phyloP scores from a whole-genome alignment of 257 asterid genomes.

The Solanum ossicruentum region DNA sequence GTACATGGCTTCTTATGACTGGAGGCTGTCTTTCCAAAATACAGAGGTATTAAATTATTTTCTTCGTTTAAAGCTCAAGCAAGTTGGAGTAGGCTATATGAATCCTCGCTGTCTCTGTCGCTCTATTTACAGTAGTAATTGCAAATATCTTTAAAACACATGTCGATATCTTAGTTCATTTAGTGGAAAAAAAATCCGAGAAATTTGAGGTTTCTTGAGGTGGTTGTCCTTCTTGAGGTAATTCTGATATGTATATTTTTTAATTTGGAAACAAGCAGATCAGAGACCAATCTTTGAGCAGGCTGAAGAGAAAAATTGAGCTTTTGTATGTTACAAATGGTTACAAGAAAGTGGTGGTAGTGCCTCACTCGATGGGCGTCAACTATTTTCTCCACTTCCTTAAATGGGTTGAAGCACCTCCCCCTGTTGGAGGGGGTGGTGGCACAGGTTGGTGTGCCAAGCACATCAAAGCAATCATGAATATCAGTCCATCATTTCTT shows the following conservation, averaged over 20 bases:
- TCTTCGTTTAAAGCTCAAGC: neutral
- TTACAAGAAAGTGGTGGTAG: constrained; percentile 68
- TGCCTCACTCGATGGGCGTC: constrained; percentile 96
- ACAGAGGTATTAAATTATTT: constrained; percentile 35
- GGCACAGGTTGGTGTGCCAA: constrained; percentile 78
- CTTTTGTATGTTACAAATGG: constrained; percentile 65
- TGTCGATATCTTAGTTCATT: neutral
- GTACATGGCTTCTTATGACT: constrained; percentile 94
- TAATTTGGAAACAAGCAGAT: constrained; percentile 23
- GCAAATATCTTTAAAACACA: neutral
- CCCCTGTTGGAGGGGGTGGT: constrained; percentile 82
- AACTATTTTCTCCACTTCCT: constrained; percentile 80
- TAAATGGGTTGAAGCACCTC: constrained; percentile 82
- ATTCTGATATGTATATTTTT: neutral
- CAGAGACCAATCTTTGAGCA: constrained; percentile 74
- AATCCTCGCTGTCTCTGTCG: neutral
- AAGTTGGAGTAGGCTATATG: neutral
- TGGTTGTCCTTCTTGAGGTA: neutral
- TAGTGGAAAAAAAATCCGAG: neutral
- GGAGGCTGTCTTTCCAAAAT: constrained; percentile 88
- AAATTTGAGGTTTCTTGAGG: neutral
- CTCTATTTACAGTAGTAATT: neutral
- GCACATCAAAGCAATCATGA: constrained; percentile 75
- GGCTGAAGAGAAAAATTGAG: constrained; percentile 91
- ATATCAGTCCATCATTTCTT: constrained; percentile 71